phyloP scores from a whole-genome alignment of 345 rosid species.

The Hypericum androsaemum region DNA sequence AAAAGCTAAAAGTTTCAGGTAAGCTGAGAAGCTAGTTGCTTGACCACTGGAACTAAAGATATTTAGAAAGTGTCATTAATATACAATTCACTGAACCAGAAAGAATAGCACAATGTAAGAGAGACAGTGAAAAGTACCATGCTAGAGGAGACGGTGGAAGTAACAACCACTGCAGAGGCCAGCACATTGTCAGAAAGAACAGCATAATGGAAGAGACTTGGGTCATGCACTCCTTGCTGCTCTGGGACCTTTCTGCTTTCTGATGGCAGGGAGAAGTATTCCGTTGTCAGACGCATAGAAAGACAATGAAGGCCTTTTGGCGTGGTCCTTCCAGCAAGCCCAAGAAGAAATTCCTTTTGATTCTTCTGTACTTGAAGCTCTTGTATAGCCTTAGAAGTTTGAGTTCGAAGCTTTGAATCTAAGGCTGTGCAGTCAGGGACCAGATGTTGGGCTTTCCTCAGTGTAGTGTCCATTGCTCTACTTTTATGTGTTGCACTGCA shows the following conservation, averaged over 20 bases:
- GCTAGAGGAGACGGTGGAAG: slow-evolving; percentile 31
- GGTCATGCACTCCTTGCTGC: slow-evolving; percentile 42
- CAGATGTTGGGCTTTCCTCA: slow-evolving; percentile 47
- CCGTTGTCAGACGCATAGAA: slow-evolving; percentile 17
- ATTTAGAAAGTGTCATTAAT: no score
- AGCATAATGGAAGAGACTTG: slow-evolving; percentile 22
- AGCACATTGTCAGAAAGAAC: slow-evolving; percentile 22
- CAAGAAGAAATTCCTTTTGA: slow-evolving; percentile 49
- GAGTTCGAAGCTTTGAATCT: slow-evolving; percentile 64
- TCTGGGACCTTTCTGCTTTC: slow-evolving; percentile 63
- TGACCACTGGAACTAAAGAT: no score
- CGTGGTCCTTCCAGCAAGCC: slow-evolving; percentile 23
- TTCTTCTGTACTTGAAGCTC: slow-evolving; percentile 57
- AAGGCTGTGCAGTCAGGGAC: slow-evolving; percentile 57
- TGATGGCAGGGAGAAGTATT: slow-evolving; percentile 37
- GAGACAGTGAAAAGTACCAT: slow-evolving; percentile 33
- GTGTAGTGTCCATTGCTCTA: slow-evolving; percentile 47
- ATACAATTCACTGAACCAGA: not conserved
- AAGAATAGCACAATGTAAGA: not conserved
- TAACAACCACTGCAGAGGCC: slow-evolving; percentile 25
- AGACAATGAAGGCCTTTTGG: slow-evolving; percentile 26
- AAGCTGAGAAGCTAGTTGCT: no score
- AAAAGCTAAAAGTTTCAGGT: no score
- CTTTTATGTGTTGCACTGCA: slow-evolving; percentile 59
- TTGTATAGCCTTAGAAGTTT: slow-evolving; percentile 65